phyloP scores from a whole-genome alignment of 1,284 basidiomycete species.

The Apiotrichum siamense region DNA sequence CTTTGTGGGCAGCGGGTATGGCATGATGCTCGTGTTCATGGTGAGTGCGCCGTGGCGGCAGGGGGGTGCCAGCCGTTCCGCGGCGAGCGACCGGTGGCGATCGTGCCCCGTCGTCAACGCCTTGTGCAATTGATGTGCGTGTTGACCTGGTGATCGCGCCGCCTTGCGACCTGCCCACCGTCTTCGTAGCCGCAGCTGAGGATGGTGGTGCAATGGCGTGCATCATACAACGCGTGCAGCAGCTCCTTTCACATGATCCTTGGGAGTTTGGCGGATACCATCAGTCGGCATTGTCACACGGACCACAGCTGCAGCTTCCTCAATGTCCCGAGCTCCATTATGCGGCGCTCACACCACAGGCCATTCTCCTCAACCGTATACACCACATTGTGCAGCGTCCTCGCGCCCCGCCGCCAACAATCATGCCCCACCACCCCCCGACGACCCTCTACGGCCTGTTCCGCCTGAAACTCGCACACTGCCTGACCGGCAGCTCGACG shows the following conservation, averaged over 20 bases:
- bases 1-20: constrained; percentile 41
- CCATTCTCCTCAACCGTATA: constrained; percentile 42
- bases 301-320: neutral
- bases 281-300: no score
- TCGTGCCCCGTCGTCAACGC: neutral
- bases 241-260: constrained; percentile 40
- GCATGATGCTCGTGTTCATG: constrained; percentile 38
- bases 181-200: no score
- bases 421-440: constrained; percentile 23
- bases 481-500: constrained; percentile 27
- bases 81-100: neutral
- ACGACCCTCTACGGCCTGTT: constrained; percentile 3
- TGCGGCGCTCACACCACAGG: constrained; percentile 20
- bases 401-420: constrained; percentile 19
- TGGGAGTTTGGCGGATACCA: constrained; percentile 36
- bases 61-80: neutral
- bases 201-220: no score
- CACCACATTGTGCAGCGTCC: constrained; percentile 40
- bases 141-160: no score
- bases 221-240: no score
- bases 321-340: neutral
- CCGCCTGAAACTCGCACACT: constrained; percentile 1
- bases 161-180: no score
- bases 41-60: constrained; percentile 20
- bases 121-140: no score